A percentile compares a stretch with the other conserved stretches of the same genome.
Conservation (phyloP, 768 basidiomycete species). For the Tricholoma flavovirens region DNA sequence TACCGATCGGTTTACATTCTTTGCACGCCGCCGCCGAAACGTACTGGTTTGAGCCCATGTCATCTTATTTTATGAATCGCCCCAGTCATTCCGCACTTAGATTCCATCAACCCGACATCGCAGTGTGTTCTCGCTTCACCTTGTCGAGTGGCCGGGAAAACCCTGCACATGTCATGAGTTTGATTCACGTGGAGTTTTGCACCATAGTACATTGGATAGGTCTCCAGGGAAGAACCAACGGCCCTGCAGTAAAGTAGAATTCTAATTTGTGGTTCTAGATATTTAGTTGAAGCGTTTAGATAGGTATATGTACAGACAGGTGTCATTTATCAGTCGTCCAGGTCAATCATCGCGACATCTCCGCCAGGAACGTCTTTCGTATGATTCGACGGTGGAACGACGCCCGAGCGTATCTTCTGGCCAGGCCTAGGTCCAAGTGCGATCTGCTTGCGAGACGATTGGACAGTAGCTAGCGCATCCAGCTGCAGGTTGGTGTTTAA, state of each 20-base stretch:
- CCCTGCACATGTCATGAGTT: not conserved
- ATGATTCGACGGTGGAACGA: conserved; percentile 27
- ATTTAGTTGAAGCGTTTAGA: not conserved
- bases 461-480: conserved; percentile 47
- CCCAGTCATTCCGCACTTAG: not conserved
- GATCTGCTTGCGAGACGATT: conserved; percentile 45
- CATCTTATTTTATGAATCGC: not conserved
- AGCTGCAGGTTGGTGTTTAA: conserved; percentile 34
- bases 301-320: not conserved
- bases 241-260: not conserved
- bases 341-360: conserved; percentile 33
- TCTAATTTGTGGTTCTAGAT: not conserved
- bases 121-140: not conserved
- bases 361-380: not conserved
- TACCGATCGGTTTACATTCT: not conserved
- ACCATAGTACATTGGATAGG: not conserved
- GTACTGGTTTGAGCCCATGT: not conserved
- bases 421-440: conserved; percentile 61
- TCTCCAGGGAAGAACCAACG: not conserved
- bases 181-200: not conserved
- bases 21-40: not conserved
- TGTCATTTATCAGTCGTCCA: conserved; percentile 30
- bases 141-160: not conserved
- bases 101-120: not conserved
- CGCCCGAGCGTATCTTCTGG: conserved; percentile 57